These are phyloP conservation scores for Paecilomyces formosus DNA, from an alignment of 2,329 filamentous ascomycete genomes.

Conservation along the genomic window DNA sequence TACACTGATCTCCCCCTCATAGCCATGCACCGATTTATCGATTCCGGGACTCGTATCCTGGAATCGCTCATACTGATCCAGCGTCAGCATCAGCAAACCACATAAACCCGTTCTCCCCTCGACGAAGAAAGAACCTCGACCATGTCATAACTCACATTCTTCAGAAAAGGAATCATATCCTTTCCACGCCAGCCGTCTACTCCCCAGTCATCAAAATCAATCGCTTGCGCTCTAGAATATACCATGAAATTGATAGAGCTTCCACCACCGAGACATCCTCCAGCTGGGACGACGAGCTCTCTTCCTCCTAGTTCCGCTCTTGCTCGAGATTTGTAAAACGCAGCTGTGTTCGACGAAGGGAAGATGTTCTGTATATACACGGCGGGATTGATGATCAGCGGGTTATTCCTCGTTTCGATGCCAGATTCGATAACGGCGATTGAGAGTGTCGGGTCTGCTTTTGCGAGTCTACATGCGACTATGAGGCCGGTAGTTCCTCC, in stretches of 20 bases:
- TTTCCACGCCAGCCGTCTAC: conserved; percentile 45
- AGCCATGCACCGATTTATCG: conserved; percentile 9
- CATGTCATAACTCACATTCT: conserved; percentile 29
- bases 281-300: conserved; percentile 31
- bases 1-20: conserved; percentile 9
- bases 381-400: conserved; percentile 45
- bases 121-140: neutral
- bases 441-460: conserved; percentile 42
- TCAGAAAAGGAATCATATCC: conserved; percentile 47
- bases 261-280: conserved; percentile 55
- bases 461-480: conserved; percentile 44
- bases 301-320: conserved; percentile 23
- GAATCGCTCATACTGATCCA: conserved; percentile 10
- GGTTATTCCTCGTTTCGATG: conserved; percentile 45
- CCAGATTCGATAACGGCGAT: conserved; percentile 50
- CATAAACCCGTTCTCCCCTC: neutral
- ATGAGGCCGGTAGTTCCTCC: conserved; percentile 45
- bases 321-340: conserved; percentile 46
- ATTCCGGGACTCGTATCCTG: conserved; percentile 8
- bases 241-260: conserved; percentile 55
- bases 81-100: neutral
- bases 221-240: conserved; percentile 29
- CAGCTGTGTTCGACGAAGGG: conserved; percentile 42
- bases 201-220: conserved; percentile 44
- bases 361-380: conserved; percentile 43